A percentile compares a stretch with the other conserved stretches of the same genome.
phyloP scores from a whole-genome alignment of 2,329 filamentous ascomycete genomes.

The Penicillium sp. region DNA sequence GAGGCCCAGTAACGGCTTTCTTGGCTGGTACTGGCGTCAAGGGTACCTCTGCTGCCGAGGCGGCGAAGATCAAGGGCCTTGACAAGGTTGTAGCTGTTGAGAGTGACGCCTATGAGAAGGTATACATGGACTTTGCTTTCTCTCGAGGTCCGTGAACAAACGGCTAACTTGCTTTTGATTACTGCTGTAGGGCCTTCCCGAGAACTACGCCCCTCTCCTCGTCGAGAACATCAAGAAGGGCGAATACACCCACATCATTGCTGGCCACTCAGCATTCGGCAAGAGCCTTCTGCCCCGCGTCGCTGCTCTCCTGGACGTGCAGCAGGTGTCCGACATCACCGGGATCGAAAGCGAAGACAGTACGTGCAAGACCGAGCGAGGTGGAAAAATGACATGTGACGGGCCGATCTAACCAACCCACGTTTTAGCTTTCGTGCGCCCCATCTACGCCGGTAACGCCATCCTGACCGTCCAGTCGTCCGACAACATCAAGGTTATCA shows the following conservation, averaged over 20 bases:
- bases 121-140: constrained; percentile 44
- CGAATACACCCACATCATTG: constrained; percentile 89
- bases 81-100: constrained; percentile 92
- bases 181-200: constrained; percentile 73
- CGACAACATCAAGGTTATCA: constrained; percentile 86
- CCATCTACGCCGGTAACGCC: constrained; percentile 97
- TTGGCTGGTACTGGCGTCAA: constrained; percentile 82
- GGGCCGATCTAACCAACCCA: constrained; percentile 26
- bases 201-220: constrained; percentile 91
- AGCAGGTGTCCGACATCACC: constrained; percentile 93
- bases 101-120: constrained; percentile 90
- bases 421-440: constrained; percentile 78
- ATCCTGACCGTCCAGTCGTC: constrained; percentile 93
- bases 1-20: constrained; percentile 84
- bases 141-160: background rate
- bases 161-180: background rate
- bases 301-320: constrained; percentile 86
- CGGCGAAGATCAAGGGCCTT: constrained; percentile 85
- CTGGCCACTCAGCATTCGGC: constrained; percentile 91
- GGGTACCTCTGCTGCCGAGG: constrained; percentile 74
- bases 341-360: constrained; percentile 85
- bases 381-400: constrained; percentile 28
- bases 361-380: constrained; percentile 43
- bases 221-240: constrained; percentile 97
- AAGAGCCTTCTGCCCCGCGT: constrained; percentile 93